Percentiles rank a stretch among this genome's conserved stretches.
These are phyloP conservation scores for Hortiboletus rubellus DNA, from an alignment of 1,284 basidiomycete species.

Conservation along the genomic window DNA sequence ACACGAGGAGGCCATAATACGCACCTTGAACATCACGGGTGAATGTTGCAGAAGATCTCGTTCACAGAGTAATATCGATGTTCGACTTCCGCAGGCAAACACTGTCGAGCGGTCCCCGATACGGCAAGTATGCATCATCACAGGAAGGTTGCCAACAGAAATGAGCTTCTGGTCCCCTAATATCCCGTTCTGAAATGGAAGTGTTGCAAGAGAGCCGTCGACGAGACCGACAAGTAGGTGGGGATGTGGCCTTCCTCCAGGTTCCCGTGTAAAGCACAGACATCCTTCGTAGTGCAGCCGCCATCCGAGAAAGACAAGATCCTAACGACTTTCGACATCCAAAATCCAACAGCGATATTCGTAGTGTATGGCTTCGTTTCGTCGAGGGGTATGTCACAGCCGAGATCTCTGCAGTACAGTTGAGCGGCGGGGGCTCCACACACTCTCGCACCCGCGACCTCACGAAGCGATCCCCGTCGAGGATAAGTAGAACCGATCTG, in stretches of 20 bases:
- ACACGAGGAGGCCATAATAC: conserved; percentile 14
- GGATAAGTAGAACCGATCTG: conserved; percentile 51
- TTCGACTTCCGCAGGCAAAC: conserved; percentile 64
- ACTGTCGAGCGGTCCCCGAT: conserved; percentile 54
- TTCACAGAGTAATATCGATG: conserved; percentile 67
- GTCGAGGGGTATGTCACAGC: conserved; percentile 62
- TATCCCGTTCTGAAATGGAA: conserved; percentile 44
- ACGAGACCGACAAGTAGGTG: conserved; percentile 78
- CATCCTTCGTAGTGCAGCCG: conserved; percentile 23
- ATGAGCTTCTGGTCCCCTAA: conserved; percentile 59
- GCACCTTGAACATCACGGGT: conserved; percentile 72
- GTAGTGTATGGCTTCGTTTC: conserved; percentile 46
- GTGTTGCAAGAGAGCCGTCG: conserved; percentile 77
- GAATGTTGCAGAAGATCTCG: conserved; percentile 66
- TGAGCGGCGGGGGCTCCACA: conserved; percentile 19
- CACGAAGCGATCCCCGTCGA: conserved; percentile 44
- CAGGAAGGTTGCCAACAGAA: conserved; percentile 68
- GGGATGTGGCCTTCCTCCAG: conserved; percentile 40
- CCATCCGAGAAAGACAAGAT: conserved; percentile 48
- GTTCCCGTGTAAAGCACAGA: conserved; percentile 51
- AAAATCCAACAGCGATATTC: conserved; percentile 70
- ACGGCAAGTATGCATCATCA: conserved; percentile 54
- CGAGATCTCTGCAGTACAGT: conserved; percentile 52
- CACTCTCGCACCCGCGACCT: conserved; percentile 30
- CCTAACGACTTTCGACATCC: conserved; percentile 68